Conservation (phyloP, 2,329 filamentous ascomycete species). For the Dactylonectria macrodidyma region DNA sequence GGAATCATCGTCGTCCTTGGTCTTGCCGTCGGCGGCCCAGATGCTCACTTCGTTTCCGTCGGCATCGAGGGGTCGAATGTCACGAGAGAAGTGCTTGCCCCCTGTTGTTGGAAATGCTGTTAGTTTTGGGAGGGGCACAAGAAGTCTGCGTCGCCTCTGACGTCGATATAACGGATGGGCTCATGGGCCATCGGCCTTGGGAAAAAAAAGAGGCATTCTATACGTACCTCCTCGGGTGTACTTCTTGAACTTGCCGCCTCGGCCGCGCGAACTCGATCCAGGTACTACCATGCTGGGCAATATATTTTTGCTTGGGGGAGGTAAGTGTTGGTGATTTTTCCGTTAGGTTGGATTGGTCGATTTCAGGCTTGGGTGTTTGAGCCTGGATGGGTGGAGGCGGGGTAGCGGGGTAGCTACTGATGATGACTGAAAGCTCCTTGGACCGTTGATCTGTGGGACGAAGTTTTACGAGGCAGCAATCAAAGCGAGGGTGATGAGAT, state of each 20-base stretch:
- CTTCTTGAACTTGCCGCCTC: slow-evolving; percentile 95
- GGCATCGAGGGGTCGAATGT: slow-evolving; percentile 88
- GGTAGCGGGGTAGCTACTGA: slow-evolving; percentile 55
- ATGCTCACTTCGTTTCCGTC: slow-evolving; percentile 92
- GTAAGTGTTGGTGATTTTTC: slow-evolving; percentile 25
- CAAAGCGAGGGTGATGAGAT: slow-evolving; percentile 4
- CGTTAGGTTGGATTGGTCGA: slow-evolving; percentile 24
- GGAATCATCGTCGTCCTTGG: slow-evolving; percentile 65
- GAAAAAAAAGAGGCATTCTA: slow-evolving; percentile 1
- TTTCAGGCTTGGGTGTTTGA: slow-evolving; percentile 10
- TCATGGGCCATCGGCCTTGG: slow-evolving; percentile 1
- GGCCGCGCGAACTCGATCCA: slow-evolving; percentile 75
- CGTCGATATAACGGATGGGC: slow-evolving; percentile 6
- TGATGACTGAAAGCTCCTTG: slow-evolving; percentile 17
- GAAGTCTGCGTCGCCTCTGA: slow-evolving; percentile 15
- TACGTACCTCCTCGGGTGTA: slow-evolving; percentile 87
- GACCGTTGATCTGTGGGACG: slow-evolving; percentile 2
- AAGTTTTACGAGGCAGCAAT: background rate
- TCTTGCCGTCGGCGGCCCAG: slow-evolving; percentile 77
- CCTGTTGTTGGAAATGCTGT: slow-evolving; percentile 64
- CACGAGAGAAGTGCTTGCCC: slow-evolving; percentile 94
- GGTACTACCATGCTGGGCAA: slow-evolving; percentile 63
- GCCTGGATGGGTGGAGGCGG: slow-evolving; percentile 47
- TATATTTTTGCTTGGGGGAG: slow-evolving; percentile 14
- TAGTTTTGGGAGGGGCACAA: slow-evolving; percentile 29